A percentile compares a stretch with the other conserved stretches of the same genome.
Conservation (phyloP, 495 filamentous ascomycete species). For the Ramalina peruviana region DNA sequence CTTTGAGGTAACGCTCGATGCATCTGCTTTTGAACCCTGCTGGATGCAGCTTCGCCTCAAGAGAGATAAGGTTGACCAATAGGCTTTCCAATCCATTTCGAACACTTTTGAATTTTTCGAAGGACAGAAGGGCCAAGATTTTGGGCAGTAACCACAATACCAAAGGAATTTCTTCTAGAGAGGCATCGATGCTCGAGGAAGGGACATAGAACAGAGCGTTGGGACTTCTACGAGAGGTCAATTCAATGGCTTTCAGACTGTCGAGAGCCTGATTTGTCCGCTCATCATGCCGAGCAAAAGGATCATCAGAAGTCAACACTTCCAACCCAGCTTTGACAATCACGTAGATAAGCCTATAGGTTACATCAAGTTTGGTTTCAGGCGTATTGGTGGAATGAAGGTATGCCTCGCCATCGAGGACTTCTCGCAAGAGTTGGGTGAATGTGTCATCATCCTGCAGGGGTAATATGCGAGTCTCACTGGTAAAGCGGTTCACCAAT, state of each 20-base stretch:
- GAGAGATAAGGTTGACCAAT: not conserved
- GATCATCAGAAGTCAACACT: conserved; percentile 41
- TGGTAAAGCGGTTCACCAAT: conserved; percentile 42
- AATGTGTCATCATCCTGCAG: conserved; percentile 39
- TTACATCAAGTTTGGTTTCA: conserved; percentile 55
- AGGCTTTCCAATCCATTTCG: not conserved
- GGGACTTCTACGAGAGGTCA: conserved; percentile 61
- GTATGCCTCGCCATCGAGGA: conserved; percentile 33
- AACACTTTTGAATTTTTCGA: conserved; percentile 8
- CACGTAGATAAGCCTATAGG: conserved; percentile 71
- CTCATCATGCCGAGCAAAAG: conserved; percentile 38
- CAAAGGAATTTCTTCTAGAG: conserved; percentile 36
- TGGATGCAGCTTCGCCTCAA: conserved; percentile 7
- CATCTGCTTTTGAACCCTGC: conserved; percentile 10
- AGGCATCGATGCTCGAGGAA: conserved; percentile 12
- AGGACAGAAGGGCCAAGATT: conserved; percentile 41
- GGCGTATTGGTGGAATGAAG: conserved; percentile 25
- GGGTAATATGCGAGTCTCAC: conserved; percentile 20
- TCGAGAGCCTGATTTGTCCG: conserved; percentile 45
- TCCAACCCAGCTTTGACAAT: conserved; percentile 71
- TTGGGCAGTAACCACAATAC: conserved; percentile 68
- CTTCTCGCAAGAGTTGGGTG: conserved; percentile 49
- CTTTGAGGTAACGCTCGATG: conserved; percentile 11
- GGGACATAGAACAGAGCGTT: conserved; percentile 44
- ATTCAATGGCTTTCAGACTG: conserved; percentile 58